Evolutionary conservation across 495 filamentous ascomycete species (phyloP).

Genomic region (Cudoniella acicularis): DNA sequence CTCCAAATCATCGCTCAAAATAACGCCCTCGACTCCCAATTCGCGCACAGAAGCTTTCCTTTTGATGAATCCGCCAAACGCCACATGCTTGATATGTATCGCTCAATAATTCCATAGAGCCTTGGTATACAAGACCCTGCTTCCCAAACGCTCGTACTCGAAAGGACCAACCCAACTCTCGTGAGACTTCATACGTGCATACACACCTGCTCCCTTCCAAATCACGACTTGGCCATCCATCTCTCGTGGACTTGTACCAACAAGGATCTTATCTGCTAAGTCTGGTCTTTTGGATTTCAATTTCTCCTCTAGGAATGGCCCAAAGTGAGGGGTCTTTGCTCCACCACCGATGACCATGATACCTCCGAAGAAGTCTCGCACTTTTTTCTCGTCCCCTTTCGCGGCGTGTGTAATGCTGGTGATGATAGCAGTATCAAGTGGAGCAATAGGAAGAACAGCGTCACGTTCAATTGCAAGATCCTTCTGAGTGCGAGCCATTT

Average conservation of each 20-base stretch:
- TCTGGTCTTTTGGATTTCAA: conserved; percentile 66
- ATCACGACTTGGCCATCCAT: conserved; percentile 91
- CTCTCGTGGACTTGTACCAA: conserved; percentile 83
- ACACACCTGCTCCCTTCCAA: conserved; percentile 97
- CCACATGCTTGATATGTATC: no score
- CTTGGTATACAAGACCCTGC: conserved; percentile 78
- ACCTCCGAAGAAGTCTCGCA: conserved; percentile 83
- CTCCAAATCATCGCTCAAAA: no score
- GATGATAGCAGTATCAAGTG: conserved; percentile 86
- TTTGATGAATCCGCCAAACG: no score
- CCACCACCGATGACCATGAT: conserved; percentile 97
- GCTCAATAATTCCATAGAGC: conserved; percentile 67
- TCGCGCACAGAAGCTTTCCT: no score
- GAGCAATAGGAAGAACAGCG: conserved; percentile 71
- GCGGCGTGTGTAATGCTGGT: conserved; percentile 83
- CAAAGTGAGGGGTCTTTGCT: conserved; percentile 72
- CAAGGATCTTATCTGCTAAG: conserved; percentile 77
- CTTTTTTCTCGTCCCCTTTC: conserved; percentile 85
- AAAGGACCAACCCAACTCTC: conserved; percentile 88
- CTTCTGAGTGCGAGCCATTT: conserved; percentile 42
- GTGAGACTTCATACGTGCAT: conserved; percentile 87
- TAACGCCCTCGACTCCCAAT: no score
- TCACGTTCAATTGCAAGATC: conserved; percentile 66
- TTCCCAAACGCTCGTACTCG: conserved; percentile 86
- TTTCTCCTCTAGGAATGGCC: conserved; percentile 73